Base-by-base conservation (phyloP, 345 rosid genomes). In the Salix arbutifolia region DNA sequence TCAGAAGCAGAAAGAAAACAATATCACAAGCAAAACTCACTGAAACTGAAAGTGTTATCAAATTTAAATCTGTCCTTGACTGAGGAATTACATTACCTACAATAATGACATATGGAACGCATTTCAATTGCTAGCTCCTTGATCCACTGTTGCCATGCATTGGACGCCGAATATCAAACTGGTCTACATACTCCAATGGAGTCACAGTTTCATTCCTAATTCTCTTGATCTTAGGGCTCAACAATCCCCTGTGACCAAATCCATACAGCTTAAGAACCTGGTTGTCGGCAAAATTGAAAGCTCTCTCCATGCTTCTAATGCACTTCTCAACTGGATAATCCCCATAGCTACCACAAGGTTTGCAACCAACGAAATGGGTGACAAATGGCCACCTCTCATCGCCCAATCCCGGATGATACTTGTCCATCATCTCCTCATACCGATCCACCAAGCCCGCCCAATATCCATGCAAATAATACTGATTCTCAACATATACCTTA, bases 311-410 rank as follows among this genome's bases (percentile, higher is more conserved):
- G 84, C 97, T 91, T 73, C 84, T 84, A 81, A 95, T 83, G 87
- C 99, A 95, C 72, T 81, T 83, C 79, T 93, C 98, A 14, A 91
- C 97, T 1, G 98, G 90, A 73, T 95, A 95, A 88, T 95, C 99
- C 13, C 94, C 99, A 67, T 93, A 95, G 78, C 98, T 93, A 69
- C 97, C 99, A 78, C 99, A 93, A 71, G 98, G 97, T 84, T 95
- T 93, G 79, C 99, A 95, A 7, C 97, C 98, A 8, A 95, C 98
- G 19, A 93, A 95, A 73, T 95, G 96, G 38, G 99, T 95, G 62
- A 95, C 92, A 73, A 95, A 93, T 0, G 99, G 99, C 97, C 99
- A 93, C 84, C 99, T 91, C 78, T 93, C 97, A 40, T 95, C 98
- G 18, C 99, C 99, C 79, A 91, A 79, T 0, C 99, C 98, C 0